Conservation (phyloP, 2,329 filamentous ascomycete genomes). For the Penicillium sp. region DNA sequence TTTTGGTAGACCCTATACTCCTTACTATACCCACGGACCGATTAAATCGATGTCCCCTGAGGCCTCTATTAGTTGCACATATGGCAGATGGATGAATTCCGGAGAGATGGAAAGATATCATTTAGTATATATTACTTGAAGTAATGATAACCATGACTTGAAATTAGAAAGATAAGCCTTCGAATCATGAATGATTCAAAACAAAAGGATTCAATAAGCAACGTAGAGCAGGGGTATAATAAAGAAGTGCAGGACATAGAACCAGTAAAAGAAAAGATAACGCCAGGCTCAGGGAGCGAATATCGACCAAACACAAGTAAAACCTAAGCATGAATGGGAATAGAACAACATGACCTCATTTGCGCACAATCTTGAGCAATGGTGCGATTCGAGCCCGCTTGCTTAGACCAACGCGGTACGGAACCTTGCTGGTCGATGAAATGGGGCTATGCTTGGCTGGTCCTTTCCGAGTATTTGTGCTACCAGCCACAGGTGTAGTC, state of each 20-base stretch:
- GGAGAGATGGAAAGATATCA: neutral
- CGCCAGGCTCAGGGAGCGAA: neutral
- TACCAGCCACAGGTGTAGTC: neutral
- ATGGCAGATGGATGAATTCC: neutral
- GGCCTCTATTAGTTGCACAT: neutral
- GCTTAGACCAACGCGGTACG: constrained; percentile 51
- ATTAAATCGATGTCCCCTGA: neutral
- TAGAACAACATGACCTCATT: constrained; percentile 22
- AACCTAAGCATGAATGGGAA: neutral
- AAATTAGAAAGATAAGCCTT: neutral
- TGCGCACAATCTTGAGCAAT: constrained; percentile 47
- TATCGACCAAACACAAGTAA: neutral
- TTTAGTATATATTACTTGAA: neutral
- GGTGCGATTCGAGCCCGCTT: constrained; percentile 50
- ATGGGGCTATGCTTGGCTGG: constrained; percentile 44
- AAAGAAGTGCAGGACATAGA: neutral
- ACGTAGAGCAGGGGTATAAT: constrained; percentile 14
- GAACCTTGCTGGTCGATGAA: constrained; percentile 38
- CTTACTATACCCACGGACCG: neutral
- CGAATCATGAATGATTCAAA: neutral
- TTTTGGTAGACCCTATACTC: neutral
- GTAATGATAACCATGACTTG: neutral
- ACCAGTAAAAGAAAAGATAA: neutral
- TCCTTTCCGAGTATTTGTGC: constrained; percentile 20
- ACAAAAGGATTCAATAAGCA: neutral